Evolutionary conservation across 306 rosid species (phyloP), one percentile per base, ranked within the genome.

Genomic region (Fragaria ananassa): DNA sequence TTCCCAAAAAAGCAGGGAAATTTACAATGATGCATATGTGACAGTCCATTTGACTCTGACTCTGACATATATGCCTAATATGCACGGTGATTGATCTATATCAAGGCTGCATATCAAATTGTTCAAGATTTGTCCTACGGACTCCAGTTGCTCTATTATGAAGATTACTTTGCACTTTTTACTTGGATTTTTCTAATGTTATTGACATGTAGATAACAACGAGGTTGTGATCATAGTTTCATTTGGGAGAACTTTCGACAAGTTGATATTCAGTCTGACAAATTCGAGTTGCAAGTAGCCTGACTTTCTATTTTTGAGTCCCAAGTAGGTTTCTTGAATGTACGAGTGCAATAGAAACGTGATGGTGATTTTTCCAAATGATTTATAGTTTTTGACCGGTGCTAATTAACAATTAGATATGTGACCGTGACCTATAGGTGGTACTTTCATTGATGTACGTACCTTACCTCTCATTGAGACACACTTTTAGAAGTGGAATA

Each of bases 261-360:
- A 57, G 15, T 25, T 23, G 34, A 57, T 57, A 11, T 57, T 57
- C 31, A 23, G 4, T 57, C 63, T 57, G 34, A 21, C 62, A 57
- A 57, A 23, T 57, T 57, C 6, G 1, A 57, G 63, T 11, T 57
- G 63, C 31, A 57, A 9, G 63, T 51, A 51, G 63, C 63, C 25
- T 57, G 31, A 23, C 63, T 23, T 57, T 57, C 34, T 29, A 25
- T 44, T 44, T 51, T 49, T 70, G 61, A 70, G 60, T 49, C 74
- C 2, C 18, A 17, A 49, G 72, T 11, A 68, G 34, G 72, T 23
- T 44, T 50, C 56, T 17, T 50, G 56, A 50, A 50, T 50, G n/a
- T 19, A 17, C 17, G 56, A 50, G 56, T 42, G 62, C 17, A 9
- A 15, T 57, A 21, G 14, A 15, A 34, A 62, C n/a, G 6, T 6